These are phyloP conservation scores for Dothistroma pini DNA, from an alignment of 2,329 filamentous ascomycete genomes.

Conservation along the genomic window DNA sequence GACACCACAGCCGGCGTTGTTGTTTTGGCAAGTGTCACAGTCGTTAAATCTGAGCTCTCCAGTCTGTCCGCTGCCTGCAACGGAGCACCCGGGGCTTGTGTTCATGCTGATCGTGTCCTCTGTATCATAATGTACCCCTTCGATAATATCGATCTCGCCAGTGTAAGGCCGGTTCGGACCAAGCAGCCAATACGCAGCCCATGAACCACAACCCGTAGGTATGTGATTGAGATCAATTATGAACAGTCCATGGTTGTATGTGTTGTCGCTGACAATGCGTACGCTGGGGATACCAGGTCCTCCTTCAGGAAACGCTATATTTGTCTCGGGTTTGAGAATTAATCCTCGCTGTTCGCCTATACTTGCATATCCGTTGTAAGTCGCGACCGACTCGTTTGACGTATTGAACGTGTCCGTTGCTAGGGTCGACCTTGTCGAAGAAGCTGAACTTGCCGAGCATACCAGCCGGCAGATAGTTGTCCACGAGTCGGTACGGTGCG, in stretches of 20 bases:
- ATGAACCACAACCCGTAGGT: conserved; percentile 39
- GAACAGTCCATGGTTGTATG: conserved; percentile 39
- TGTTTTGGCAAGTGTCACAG: conserved; percentile 27
- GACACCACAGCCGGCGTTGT: conserved; percentile 34
- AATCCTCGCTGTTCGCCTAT: conserved; percentile 19
- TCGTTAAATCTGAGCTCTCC: conserved; percentile 27
- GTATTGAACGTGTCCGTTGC: conserved; percentile 38
- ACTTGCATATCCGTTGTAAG: conserved; percentile 31
- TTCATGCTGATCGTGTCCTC: conserved; percentile 34
- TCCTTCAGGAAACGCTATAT: conserved; percentile 42
- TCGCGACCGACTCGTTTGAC: conserved; percentile 40
- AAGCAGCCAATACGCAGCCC: conserved; percentile 42
- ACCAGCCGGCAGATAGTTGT: conserved; percentile 30
- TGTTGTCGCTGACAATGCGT: conserved; percentile 37
- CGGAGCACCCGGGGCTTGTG: conserved; percentile 30
- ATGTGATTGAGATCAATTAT: conserved; percentile 39
- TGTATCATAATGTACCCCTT: conserved; percentile 32
- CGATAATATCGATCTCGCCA: conserved; percentile 39
- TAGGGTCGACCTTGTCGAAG: conserved; percentile 33
- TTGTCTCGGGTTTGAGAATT: conserved; percentile 36
- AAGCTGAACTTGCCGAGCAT: conserved; percentile 38
- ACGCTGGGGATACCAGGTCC: conserved; percentile 34
- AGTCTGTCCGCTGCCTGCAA: conserved; percentile 32
- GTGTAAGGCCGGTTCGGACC: conserved; percentile 45
- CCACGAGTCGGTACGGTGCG: conserved; percentile 30